Evolutionary conservation across 148 eudicot species (phyloP).

Genomic region (Rhododendron mucronatum): DNA sequence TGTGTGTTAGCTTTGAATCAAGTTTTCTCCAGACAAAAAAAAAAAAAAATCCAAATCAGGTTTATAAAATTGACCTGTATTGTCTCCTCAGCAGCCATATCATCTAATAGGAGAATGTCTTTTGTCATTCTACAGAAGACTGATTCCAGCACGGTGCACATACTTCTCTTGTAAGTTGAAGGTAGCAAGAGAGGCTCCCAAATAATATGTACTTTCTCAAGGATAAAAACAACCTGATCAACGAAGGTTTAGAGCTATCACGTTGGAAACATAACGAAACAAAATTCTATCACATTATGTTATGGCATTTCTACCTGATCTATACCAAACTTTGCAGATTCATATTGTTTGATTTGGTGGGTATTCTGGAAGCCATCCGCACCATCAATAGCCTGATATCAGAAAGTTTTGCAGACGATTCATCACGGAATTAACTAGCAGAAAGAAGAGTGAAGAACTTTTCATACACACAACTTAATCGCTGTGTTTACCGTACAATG

Average conservation of each 20-base stretch:
- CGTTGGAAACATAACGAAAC: background rate
- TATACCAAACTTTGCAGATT: slow-evolving; percentile 79
- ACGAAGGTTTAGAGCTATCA: slow-evolving; percentile 5
- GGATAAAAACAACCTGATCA: slow-evolving; percentile 69
- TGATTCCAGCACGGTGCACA: slow-evolving; percentile 65
- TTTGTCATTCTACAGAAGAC: slow-evolving; percentile 68
- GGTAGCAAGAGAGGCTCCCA: slow-evolving; percentile 91
- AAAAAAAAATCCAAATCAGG: background rate
- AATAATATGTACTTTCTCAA: slow-evolving; percentile 85
- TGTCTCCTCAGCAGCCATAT: slow-evolving; percentile 93
- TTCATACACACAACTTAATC: background rate
- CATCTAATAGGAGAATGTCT: slow-evolving; percentile 85
- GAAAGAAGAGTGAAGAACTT: background rate
- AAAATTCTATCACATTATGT: background rate
- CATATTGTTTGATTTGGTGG: slow-evolving; percentile 67
- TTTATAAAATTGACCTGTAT: slow-evolving; percentile 49
- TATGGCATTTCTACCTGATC: slow-evolving; percentile 59
- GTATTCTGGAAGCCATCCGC: slow-evolving; percentile 98
- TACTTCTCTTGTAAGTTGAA: slow-evolving; percentile 65
- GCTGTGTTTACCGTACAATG: background rate
- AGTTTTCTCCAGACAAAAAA: background rate
- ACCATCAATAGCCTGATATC: slow-evolving; percentile 76
- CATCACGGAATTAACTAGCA: background rate
- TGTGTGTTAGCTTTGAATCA: background rate
- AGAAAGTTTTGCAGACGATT: slow-evolving; percentile 1